Base-by-base conservation (phyloP, 2,329 filamentous ascomycete species). In the Cladosporium sp. region DNA sequence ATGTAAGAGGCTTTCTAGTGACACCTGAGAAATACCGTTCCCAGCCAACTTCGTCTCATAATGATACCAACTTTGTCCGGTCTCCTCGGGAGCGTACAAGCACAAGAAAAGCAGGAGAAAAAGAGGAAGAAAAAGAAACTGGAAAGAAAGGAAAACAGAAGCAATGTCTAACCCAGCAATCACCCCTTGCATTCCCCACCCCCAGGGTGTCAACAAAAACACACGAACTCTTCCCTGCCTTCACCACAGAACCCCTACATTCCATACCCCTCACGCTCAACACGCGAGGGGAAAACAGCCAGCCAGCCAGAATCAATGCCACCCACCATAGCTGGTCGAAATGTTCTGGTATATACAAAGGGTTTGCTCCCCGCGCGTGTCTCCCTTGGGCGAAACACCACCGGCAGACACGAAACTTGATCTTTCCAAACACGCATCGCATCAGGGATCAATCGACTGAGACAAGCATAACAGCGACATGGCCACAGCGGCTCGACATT, bases 401-500 rank as follows among this genome's bases (percentile, higher is more conserved):
- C 12, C 13, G 20, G 37, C 17, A 18, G 12, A 39, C 11, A 15
- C 37, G 22, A 39, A 12, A 20, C 17, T 11, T 5, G 37, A n/a
- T 39, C 37, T 19, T 18, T n/a, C n/a, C n/a, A n/a, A n/a, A 18
- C 13, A 18, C 20, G 18, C 18, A 39, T 18, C 3, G 18, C 37
- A 18, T 19, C 18, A 15, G 17, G 37, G 37, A 18, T 39, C 17
- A 39, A 11, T 39, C 20, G 20, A 24, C 20, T n/a, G 39, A 13
- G 20, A 22, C 22, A 15, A 30, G 13, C 27, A 30, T 12, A 29
- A 43, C 12, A 30, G 9, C n/a, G n/a, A n/a, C 40, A 60, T 56
- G 53, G 51, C 53, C 18, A 34, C 39, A 51, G 43, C 51, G 52
- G 22, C 47, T 50, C 36, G 41, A 44, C 32, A 36, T 27, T 27